These are phyloP conservation scores for Corynascus novoguineensis DNA, from an alignment of 495 filamentous ascomycete species.

Conservation along the genomic window DNA sequence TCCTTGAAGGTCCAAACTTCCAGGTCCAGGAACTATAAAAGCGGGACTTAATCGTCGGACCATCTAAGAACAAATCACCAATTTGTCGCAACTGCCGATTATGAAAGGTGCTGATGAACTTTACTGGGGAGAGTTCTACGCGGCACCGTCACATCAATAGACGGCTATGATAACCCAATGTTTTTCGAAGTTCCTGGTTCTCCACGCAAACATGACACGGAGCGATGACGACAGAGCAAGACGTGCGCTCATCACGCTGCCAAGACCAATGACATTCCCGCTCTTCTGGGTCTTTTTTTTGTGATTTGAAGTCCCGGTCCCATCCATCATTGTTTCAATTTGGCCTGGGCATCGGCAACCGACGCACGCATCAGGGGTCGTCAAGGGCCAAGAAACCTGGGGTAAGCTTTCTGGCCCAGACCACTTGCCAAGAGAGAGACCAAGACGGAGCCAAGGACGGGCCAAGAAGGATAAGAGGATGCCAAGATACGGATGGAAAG, in stretches of 20 bases:
- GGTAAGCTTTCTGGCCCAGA: background rate
- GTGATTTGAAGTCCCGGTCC: background rate
- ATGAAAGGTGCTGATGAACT: too few relatives aligned
- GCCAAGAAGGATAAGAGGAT: background rate
- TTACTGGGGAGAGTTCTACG: too few relatives aligned
- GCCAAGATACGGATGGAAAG: background rate
- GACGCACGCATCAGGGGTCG: background rate
- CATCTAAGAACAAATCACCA: too few relatives aligned
- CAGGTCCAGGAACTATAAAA: too few relatives aligned
- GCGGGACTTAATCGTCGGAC: too few relatives aligned
- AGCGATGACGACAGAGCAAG: background rate
- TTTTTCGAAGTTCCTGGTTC: too few relatives aligned
- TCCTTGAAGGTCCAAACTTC: too few relatives aligned
- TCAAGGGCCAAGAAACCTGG: constrained; percentile 6
- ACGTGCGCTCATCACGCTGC: background rate
- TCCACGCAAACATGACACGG: background rate
- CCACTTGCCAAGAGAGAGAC: background rate
- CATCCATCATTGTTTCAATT: background rate
- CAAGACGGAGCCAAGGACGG: background rate
- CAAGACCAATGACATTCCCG: background rate
- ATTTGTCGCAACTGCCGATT: too few relatives aligned
- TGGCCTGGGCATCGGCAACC: background rate
- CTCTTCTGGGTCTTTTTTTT: background rate
- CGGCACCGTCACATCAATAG: too few relatives aligned
- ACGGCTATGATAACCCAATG: too few relatives aligned